A percentile compares a stretch with the other conserved stretches of the same genome.
phyloP scores from a whole-genome alignment of 2,329 filamentous ascomycete species.

The Penicillium sp. region DNA sequence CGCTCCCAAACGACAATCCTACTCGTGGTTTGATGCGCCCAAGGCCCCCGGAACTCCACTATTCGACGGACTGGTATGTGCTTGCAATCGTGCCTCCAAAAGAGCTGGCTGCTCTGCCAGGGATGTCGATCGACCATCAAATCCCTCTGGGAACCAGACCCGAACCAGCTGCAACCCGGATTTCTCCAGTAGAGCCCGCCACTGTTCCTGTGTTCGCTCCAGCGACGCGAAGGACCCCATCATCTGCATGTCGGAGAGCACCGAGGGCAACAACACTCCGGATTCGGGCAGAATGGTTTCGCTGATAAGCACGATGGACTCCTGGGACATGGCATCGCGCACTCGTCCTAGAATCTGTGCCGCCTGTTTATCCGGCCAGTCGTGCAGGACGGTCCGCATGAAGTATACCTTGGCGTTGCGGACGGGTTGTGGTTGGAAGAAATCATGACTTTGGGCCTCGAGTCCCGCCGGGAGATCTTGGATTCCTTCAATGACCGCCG shows the following conservation, averaged over 20 bases:
- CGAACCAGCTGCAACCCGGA: slow-evolving; percentile 8
- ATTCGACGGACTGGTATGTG: too few species aligned
- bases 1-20: too few species aligned
- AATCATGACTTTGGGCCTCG: slow-evolving; percentile 9
- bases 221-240: slow-evolving; percentile 15
- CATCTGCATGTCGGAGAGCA: slow-evolving; percentile 13
- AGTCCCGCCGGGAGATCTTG: slow-evolving; percentile 3
- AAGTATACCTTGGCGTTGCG: slow-evolving; percentile 19
- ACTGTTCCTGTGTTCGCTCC: slow-evolving; percentile 12
- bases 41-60: too few species aligned
- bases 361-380: slow-evolving; percentile 23
- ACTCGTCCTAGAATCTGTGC: slow-evolving; percentile 12
- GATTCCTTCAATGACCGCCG: slow-evolving; percentile 5
- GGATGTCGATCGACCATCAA: slow-evolving; percentile 2
- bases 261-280: slow-evolving; percentile 7
- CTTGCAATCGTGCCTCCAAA: slow-evolving; percentile 11
- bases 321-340: slow-evolving; percentile 3
- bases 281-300: slow-evolving; percentile 12
- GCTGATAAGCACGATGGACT: slow-evolving; percentile 11
- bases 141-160: slow-evolving; percentile 11
- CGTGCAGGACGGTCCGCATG: slow-evolving; percentile 22
- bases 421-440: slow-evolving; percentile 14
- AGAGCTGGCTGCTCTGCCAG: slow-evolving; percentile 13
- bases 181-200: slow-evolving; percentile 6
- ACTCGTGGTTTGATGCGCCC: too few species aligned